Conservation (phyloP, 2,329 filamentous ascomycete genomes). For the Didymella arachidicola region DNA sequence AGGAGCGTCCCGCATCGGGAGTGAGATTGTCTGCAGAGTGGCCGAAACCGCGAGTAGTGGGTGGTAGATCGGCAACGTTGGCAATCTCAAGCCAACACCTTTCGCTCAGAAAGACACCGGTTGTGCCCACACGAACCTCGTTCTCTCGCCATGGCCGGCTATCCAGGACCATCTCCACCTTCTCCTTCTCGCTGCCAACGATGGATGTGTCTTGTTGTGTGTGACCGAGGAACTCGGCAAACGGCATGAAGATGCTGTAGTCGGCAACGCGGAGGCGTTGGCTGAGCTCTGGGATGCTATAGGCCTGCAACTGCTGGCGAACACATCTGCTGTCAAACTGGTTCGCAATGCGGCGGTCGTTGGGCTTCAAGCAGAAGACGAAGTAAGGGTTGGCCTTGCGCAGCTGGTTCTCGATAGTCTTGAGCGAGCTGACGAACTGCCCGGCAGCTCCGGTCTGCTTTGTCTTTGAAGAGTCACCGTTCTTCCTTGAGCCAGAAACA, state of each 20-base stretch:
- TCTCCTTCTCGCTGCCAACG: constrained; percentile 91
- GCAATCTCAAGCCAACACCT: constrained; percentile 93
- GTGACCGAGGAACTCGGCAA: constrained; percentile 91
- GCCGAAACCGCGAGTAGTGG: constrained; percentile 54
- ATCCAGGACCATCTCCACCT: constrained; percentile 88
- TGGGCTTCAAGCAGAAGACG: constrained; percentile 95
- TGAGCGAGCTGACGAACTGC: constrained; percentile 87
- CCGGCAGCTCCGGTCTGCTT: constrained; percentile 86
- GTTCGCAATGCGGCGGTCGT: constrained; percentile 95
- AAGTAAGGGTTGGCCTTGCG: constrained; percentile 93
- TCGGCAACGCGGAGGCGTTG: constrained; percentile 91
- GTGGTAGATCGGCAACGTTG: constrained; percentile 66
- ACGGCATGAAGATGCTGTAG: constrained; percentile 94
- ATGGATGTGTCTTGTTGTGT: constrained; percentile 84
- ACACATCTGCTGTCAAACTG: constrained; percentile 99
- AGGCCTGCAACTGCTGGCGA: constrained; percentile 89
- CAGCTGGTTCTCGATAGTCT: constrained; percentile 89
- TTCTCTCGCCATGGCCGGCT: constrained; percentile 92
- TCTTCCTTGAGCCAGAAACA: constrained; percentile 53
- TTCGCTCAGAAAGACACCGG: constrained; percentile 94
- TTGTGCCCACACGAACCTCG: constrained; percentile 88
- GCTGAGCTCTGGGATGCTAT: constrained; percentile 96
- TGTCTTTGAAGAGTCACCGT: constrained; percentile 57
- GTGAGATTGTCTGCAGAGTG: constrained; percentile 60
- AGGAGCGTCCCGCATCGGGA: constrained; percentile 60